A percentile compares a stretch with the other conserved stretches of the same genome.
Conservation (phyloP, 768 basidiomycete species). For the Lactifluus piperatus region DNA sequence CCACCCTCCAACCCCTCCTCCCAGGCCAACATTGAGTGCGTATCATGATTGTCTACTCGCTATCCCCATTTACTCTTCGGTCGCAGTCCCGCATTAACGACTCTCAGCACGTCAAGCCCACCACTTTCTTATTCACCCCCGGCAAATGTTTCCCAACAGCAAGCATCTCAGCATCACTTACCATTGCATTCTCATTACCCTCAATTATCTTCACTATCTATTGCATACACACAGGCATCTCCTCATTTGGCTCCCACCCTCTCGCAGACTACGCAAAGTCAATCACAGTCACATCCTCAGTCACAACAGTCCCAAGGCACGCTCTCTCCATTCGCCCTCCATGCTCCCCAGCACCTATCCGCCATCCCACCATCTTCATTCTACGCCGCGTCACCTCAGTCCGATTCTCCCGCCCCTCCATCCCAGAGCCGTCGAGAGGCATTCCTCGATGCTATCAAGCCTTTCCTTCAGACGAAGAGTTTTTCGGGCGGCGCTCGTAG, state of each 20-base stretch:
- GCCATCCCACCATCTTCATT: slow-evolving; percentile 30
- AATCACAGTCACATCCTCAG: slow-evolving; percentile 24
- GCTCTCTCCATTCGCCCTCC: slow-evolving; percentile 62
- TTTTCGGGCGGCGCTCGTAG: slow-evolving; percentile 63
- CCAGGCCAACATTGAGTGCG: slow-evolving; percentile 21
- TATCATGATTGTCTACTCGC: neutral
- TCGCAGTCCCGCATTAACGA: slow-evolving; percentile 25
- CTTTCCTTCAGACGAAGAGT: slow-evolving; percentile 46
- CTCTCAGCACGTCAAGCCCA: slow-evolving; percentile 20
- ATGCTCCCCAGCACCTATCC: slow-evolving; percentile 38
- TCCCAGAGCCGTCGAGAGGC: slow-evolving; percentile 45
- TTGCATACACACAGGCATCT: slow-evolving; percentile 21
- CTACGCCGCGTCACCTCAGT: slow-evolving; percentile 27
- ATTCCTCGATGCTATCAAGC: slow-evolving; percentile 44
- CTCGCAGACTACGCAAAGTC: slow-evolving; percentile 12
- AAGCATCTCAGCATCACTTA: slow-evolving; percentile 38
- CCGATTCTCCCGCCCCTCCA: slow-evolving; percentile 29
- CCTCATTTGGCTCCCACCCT: slow-evolving; percentile 10
- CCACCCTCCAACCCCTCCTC: slow-evolving; percentile 31
- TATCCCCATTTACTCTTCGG: slow-evolving; percentile 14
- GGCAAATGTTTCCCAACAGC: slow-evolving; percentile 32
- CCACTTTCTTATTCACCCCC: slow-evolving; percentile 10
- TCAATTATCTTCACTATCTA: slow-evolving; percentile 28
- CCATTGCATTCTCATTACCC: slow-evolving; percentile 32
- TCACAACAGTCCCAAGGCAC: slow-evolving; percentile 31